A percentile compares a stretch with the other conserved stretches of the same genome.
Evolutionary conservation across 495 filamentous ascomycete genomes (phyloP).

Genomic region (Hyphodiscus hymeniophilus): DNA sequence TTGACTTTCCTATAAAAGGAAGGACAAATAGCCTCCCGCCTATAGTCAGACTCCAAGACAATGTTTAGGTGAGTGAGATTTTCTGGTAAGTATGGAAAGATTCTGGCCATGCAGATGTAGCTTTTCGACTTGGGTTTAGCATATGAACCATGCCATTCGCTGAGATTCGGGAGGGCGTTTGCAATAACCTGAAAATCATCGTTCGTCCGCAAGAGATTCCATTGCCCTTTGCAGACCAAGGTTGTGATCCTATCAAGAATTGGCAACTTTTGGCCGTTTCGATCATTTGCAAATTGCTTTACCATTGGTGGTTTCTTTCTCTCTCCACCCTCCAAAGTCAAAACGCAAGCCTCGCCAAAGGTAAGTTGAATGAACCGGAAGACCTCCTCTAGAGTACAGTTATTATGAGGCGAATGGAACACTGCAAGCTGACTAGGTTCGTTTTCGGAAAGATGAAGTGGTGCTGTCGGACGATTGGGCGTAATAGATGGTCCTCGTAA

Average conservation of each 20-base stretch:
- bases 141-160: slow-evolving; percentile 66
- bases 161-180: slow-evolving; percentile 51
- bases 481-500: slow-evolving; percentile 38
- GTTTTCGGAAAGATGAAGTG: slow-evolving; percentile 10
- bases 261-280: slow-evolving; percentile 27
- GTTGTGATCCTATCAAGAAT: slow-evolving; percentile 42
- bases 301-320: slow-evolving; percentile 61
- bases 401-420: slow-evolving; percentile 49
- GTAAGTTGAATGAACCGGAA: slow-evolving; percentile 48
- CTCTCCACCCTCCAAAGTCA: slow-evolving; percentile 72
- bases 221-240: slow-evolving; percentile 63
- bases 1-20: slow-evolving; percentile 46
- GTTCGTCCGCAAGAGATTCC: slow-evolving; percentile 63
- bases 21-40: slow-evolving; percentile 46
- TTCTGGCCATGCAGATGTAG: slow-evolving; percentile 54
- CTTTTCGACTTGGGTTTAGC: slow-evolving; percentile 60
- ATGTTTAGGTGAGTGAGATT: slow-evolving; percentile 54
- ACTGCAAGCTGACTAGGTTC: slow-evolving; percentile 8
- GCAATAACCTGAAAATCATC: slow-evolving; percentile 54
- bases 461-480: slow-evolving; percentile 34
- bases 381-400: slow-evolving; percentile 59
- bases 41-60: slow-evolving; percentile 59
- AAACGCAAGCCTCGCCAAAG: slow-evolving; percentile 51
- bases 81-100: slow-evolving; percentile 42
- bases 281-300: slow-evolving; percentile 38